Evolutionary conservation across 2,329 filamentous ascomycete species (phyloP).

Genomic region (Colletotrichum neosansevieriae): DNA sequence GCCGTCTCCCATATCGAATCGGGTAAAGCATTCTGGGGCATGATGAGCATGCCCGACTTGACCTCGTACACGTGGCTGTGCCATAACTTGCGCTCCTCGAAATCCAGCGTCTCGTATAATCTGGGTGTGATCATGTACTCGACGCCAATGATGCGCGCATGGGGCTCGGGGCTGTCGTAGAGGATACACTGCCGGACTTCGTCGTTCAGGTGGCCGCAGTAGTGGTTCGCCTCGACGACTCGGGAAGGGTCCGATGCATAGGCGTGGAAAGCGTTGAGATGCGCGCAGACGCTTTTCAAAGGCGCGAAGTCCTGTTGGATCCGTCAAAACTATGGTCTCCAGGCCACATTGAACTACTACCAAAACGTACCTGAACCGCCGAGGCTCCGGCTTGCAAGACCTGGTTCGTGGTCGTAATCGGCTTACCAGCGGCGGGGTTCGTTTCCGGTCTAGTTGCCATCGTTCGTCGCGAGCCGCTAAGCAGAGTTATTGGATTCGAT

Average conservation of each 20-base stretch:
- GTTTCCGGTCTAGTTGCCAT: conserved; percentile 37
- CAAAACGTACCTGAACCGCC: conserved; percentile 62
- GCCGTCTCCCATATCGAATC: conserved; percentile 77
- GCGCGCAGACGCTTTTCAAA: conserved; percentile 80
- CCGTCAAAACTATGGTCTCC: background rate
- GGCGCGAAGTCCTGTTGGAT: conserved; percentile 72
- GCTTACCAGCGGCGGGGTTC: conserved; percentile 55
- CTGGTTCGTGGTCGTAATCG: conserved; percentile 66
- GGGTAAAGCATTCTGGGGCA: conserved; percentile 74
- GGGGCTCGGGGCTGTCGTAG: conserved; percentile 77
- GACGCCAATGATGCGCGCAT: conserved; percentile 82
- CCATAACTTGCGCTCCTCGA: conserved; percentile 80
- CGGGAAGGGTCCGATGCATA: conserved; percentile 80
- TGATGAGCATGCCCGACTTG: conserved; percentile 83
- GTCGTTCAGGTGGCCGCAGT: conserved; percentile 79
- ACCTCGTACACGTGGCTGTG: conserved; percentile 83
- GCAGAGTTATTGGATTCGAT: background rate
- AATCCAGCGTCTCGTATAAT: conserved; percentile 74
- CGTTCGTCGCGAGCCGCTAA: conserved; percentile 2
- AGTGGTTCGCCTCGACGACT: conserved; percentile 84
- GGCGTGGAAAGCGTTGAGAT: conserved; percentile 88
- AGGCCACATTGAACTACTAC: background rate
- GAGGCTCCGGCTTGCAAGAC: conserved; percentile 72
- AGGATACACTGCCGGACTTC: conserved; percentile 88
- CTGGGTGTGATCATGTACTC: conserved; percentile 87